A percentile compares a stretch with the other conserved stretches of the same genome.
phyloP scores from a whole-genome alignment of 371 early-diverging fungal species.

The Syncephalastrum monosporum region DNA sequence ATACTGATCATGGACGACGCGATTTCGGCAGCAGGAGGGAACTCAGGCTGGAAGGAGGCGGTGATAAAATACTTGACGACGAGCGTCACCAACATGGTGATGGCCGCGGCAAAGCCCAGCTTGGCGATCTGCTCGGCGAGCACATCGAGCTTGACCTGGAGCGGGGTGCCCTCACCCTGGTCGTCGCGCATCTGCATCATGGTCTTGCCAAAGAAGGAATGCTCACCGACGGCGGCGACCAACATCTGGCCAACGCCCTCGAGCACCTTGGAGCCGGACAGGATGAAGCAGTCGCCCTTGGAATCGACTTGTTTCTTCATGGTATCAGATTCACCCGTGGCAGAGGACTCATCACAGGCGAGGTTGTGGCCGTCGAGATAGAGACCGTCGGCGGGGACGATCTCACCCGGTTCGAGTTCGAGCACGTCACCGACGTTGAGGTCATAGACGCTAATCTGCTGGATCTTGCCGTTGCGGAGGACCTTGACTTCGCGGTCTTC shows the following conservation, averaged over 20 bases:
- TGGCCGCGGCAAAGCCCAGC: constrained; percentile 79
- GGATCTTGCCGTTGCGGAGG: constrained; percentile 73
- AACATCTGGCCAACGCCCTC: constrained; percentile 86
- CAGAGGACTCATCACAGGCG: constrained; percentile 87
- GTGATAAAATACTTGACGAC: constrained; percentile 79
- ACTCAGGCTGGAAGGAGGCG: constrained; percentile 53
- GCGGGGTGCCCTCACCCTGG: constrained; percentile 83
- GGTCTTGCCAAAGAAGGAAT: constrained; percentile 82
- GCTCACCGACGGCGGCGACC: constrained; percentile 83
- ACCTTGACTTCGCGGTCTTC: constrained; percentile 86
- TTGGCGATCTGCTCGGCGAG: constrained; percentile 93
- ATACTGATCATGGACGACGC: constrained; percentile 74
- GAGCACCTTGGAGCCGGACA: constrained; percentile 89
- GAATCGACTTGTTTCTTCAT: constrained; percentile 66
- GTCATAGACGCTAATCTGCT: constrained; percentile 83
- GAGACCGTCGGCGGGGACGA: constrained; percentile 88
- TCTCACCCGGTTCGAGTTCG: constrained; percentile 93
- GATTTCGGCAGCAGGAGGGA: constrained; percentile 59
- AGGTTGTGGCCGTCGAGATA: constrained; percentile 78
- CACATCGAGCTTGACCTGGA: constrained; percentile 83
- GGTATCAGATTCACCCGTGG: constrained; percentile 91
- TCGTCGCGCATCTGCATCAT: constrained; percentile 83
- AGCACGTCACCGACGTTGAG: constrained; percentile 89
- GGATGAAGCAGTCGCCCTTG: constrained; percentile 77
- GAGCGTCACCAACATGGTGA: constrained; percentile 77